Percentiles rank a stretch among this genome's conserved stretches.
Evolutionary conservation across 306 rosid genomes (phyloP).

Genomic region (Cicer chorassanicum): DNA sequence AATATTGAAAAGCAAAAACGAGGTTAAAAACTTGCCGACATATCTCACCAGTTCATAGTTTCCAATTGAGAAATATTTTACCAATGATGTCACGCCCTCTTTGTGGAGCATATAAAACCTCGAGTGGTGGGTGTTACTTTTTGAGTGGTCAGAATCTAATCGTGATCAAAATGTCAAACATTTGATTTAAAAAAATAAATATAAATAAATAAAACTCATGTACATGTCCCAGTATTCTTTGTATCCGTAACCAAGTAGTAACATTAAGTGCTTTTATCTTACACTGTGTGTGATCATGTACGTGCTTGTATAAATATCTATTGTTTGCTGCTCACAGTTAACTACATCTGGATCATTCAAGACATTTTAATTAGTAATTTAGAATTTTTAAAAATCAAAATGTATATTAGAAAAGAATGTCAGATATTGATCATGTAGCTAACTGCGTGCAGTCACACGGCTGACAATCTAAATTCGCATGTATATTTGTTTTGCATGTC

Average conservation of each 20-base stretch:
- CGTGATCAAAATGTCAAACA: conserved; percentile 55
- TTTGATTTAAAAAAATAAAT: conserved; percentile 24
- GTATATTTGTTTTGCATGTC: no score
- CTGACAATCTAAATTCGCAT: no score
- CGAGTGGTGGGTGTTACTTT: conserved; percentile 36
- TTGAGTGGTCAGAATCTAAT: conserved; percentile 60
- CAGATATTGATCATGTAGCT: no score
- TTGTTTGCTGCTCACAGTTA: no score
- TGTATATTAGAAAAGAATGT: no score
- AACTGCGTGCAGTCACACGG: no score
- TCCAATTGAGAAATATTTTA: conserved; percentile 45
- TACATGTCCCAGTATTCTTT: not conserved
- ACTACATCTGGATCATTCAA: no score
- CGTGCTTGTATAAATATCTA: no score
- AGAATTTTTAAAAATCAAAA: no score
- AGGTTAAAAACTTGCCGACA: conserved; percentile 53
- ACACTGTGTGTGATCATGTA: no score
- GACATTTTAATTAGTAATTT: no score
- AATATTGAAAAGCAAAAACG: conserved; percentile 48
- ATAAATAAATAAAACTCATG: not conserved
- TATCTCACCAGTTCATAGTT: conserved; percentile 45
- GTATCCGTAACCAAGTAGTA: not conserved
- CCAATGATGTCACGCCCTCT: conserved; percentile 57
- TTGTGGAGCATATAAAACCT: conserved; percentile 47
- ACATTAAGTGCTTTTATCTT: no score